These are phyloP conservation scores for Blastocystis sp. DNA, from an alignment of 352 stramenopile genomes.

Conservation along the genomic window DNA sequence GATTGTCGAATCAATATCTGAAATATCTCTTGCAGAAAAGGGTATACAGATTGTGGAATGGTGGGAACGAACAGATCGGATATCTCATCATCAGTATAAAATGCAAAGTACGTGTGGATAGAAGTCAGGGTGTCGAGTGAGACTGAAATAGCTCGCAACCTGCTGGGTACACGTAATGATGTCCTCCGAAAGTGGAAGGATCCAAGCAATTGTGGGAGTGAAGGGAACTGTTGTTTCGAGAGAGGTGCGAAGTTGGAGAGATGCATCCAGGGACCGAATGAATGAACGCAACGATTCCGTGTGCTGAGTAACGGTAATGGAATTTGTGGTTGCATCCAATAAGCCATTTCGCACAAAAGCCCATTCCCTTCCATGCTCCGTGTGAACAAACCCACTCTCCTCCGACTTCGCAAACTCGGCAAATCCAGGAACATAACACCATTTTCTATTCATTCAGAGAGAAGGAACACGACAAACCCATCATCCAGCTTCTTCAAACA, in stretches of 20 bases:
- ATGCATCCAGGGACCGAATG: neutral
- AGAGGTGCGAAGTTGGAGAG: neutral
- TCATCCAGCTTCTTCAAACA: no score
- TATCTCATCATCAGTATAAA: neutral
- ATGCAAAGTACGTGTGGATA: neutral
- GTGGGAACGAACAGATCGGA: neutral
- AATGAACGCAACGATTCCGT: neutral
- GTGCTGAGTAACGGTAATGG: neutral
- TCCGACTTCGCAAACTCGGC: neutral
- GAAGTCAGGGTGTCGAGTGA: constrained; percentile 11
- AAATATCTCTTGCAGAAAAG: neutral
- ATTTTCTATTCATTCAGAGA: no score
- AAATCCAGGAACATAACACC: neutral
- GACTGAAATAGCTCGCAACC: neutral
- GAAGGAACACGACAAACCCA: neutral
- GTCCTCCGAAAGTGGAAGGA: neutral
- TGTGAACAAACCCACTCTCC: neutral
- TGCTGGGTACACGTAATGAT: neutral
- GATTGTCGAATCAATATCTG: no score
- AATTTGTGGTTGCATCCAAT: neutral
- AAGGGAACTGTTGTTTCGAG: neutral
- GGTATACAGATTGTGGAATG: neutral
- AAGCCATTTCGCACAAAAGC: neutral
- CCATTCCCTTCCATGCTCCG: neutral
- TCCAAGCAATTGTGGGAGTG: neutral